Evolutionary conservation across 345 rosid genomes (phyloP), one percentile per base, ranked within the genome.

Genomic region (Lagerstroemia speciosa): DNA sequence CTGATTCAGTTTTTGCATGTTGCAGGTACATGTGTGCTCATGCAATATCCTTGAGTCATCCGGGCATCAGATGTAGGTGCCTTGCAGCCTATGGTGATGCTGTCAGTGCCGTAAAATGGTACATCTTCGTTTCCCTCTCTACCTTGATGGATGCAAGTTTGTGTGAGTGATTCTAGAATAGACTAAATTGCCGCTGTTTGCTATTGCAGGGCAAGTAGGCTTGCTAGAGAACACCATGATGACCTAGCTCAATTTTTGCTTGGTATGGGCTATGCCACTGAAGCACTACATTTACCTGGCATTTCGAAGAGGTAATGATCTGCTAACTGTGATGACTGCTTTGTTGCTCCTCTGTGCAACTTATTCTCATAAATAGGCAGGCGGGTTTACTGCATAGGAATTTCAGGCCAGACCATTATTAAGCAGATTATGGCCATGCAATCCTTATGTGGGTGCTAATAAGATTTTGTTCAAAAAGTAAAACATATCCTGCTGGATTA

Each of bases 201-300:
- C 15, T 33, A 52, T 34, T 75, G 69, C 85, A 94, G 99, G 97
- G 97, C 97, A 74, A 94, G 91, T 83, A 84, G 99, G 78, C 99
- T 94, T 75, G 99, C 93, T 46, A 88, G 93, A 78, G 99, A 94
- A 69, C 99, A 94, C 77, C 99, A 94, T 72, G 99, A 94, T 82
- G 99, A 94, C 82, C 83, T 94, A 67, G 99, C 97, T 57, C 96
- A 94, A 67, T 94, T 94, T 78, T 83, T 94, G 96, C 82, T 92
- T 76, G 99, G 97, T 67, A 94, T 94, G 99, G 99, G 99, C 69
- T 94, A 94, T 70, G 98, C 98, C 26, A 94, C 88, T 53, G 99
- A 94, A 84, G 99, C 99, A 67, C 99, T 94, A 80, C 98, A 94
- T 84, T 85, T 94, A 62, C 96, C 99, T 77, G 99, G 99, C 75